Percentiles rank a stretch among this genome's conserved stretches.
These are phyloP conservation scores for Lactarius akahatsu DNA, from an alignment of 768 basidiomycete genomes.

Conservation along the genomic window DNA sequence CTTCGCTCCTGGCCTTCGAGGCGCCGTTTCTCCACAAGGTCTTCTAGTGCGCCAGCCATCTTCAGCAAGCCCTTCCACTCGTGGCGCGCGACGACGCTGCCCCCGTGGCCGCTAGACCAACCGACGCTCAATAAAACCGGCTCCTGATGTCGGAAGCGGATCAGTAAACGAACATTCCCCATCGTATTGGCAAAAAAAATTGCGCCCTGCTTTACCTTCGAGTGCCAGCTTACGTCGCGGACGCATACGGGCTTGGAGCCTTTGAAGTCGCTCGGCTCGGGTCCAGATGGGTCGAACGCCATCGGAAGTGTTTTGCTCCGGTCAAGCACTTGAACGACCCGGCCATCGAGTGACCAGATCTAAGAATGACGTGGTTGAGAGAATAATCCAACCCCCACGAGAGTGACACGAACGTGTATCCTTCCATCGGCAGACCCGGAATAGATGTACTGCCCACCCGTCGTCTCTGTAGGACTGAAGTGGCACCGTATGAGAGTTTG, in stretches of 20 bases:
- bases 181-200: too few species aligned
- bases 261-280: slow-evolving; percentile 43
- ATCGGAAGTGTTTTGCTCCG: slow-evolving; percentile 71
- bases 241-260: slow-evolving; percentile 54
- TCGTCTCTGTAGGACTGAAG: slow-evolving; percentile 92
- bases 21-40: slow-evolving; percentile 63
- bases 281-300: slow-evolving; percentile 67
- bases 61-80: slow-evolving; percentile 95
- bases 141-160: slow-evolving; percentile 46
- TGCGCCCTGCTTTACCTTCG: slow-evolving; percentile 49
- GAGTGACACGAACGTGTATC: slow-evolving; percentile 61
- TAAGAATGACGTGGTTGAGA: slow-evolving; percentile 35
- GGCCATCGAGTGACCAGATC: slow-evolving; percentile 96
- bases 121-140: slow-evolving; percentile 90
- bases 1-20: slow-evolving; percentile 37
- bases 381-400: not conserved
- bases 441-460: slow-evolving; percentile 91
- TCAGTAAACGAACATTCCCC: slow-evolving; percentile 11
- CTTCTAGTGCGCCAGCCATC: slow-evolving; percentile 62
- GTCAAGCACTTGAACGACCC: slow-evolving; percentile 79
- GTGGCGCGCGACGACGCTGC: slow-evolving; percentile 84
- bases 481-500: slow-evolving; percentile 94
- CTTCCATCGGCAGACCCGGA: slow-evolving; percentile 86
- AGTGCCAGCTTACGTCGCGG: slow-evolving; percentile 95
- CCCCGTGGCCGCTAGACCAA: slow-evolving; percentile 68